Evolutionary conservation across 2,329 filamentous ascomycete species (phyloP), one percentile per base, ranked within the genome.

Genomic region (Lasiodiplodia citricola): DNA sequence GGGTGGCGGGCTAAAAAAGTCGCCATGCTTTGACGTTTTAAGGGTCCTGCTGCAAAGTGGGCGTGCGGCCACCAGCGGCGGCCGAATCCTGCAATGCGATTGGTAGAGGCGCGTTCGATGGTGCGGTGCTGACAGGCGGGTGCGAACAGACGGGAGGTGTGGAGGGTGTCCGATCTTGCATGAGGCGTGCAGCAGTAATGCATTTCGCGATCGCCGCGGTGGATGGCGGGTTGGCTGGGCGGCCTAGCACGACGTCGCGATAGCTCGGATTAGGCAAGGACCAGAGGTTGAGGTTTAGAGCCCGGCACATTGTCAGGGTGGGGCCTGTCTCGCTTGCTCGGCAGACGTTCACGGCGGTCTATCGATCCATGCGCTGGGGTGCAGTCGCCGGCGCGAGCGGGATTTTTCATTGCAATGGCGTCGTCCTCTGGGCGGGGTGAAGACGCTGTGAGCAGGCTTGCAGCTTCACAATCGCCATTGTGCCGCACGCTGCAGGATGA

Each of bases 81-180:
- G 58, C 25, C 25, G 58, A 8, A 28, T 52, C 60, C 47, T 64
- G 47, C 44, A 64, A 52, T 41, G 60, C 60, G 31, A 37, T 52
- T 28, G 60, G 23, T 3, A n/a, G 18, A n/a, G 25, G 38, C 41
- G 38, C 14, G 23, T 41, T 50, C 16, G 41, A 41, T 51, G 58
- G 41, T 63, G 58, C 41, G 23, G 58, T 35, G 58, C 18, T 63
- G 58, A 14, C 58, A 23, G 58, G 31, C 7, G 38, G 23, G 37
- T 64, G 52, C 51, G 58, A 23, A 41, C 35, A 63, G n/a, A 23
- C 28, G 35, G 11, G 44, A 51, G 44, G 28, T 64, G 60, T 38
- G 60, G 60, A 63, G 60, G 41, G 60, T 44, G 44, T 50, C 57
- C 60, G 60, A 52, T 64, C 60, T 54, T 64, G 60, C 60, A 64